Evolutionary conservation across 345 rosid species (phyloP).

Genomic region (Heritiera littoralis): DNA sequence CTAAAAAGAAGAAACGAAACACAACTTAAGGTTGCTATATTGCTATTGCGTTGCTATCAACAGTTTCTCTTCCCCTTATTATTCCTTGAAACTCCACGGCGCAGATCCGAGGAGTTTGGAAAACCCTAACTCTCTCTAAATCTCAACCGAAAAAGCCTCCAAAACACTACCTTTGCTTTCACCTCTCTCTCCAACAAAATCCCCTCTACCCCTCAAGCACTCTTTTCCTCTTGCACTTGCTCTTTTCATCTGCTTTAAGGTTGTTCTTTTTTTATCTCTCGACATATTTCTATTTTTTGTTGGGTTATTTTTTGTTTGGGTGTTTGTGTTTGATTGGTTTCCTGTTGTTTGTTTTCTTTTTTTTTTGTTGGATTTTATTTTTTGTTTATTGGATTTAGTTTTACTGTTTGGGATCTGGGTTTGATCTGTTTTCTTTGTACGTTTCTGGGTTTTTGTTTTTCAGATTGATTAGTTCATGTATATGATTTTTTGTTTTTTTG

Average conservation of each 20-base stretch:
- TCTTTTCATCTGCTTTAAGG: background rate
- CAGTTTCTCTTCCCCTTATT: background rate
- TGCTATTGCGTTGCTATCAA: background rate
- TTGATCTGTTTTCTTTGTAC: conserved; percentile 17
- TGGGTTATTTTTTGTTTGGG: background rate
- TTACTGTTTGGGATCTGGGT: conserved; percentile 32
- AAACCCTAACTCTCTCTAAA: conserved; percentile 36
- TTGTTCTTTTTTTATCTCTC: background rate
- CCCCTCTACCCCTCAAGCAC: background rate
- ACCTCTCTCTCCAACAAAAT: conserved; percentile 14
- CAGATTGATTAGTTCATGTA: background rate
- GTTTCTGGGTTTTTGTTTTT: conserved; percentile 10
- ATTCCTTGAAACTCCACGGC: conserved; percentile 59
- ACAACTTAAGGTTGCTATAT: background rate
- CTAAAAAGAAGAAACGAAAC: background rate
- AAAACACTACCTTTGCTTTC: conserved; percentile 13
- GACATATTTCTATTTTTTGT: background rate
- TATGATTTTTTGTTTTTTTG: background rate
- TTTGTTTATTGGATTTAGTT: conserved; percentile 3
- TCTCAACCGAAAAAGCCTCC: conserved; percentile 2
- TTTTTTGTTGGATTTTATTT: conserved; percentile 7
- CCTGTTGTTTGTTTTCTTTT: background rate
- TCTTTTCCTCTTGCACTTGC: conserved; percentile 26
- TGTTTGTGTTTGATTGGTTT: background rate
- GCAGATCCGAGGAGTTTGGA: conserved; percentile 96